Evolutionary conservation across 2,329 filamentous ascomycete species (phyloP).

Genomic region (Gaeumannomyces tritici): DNA sequence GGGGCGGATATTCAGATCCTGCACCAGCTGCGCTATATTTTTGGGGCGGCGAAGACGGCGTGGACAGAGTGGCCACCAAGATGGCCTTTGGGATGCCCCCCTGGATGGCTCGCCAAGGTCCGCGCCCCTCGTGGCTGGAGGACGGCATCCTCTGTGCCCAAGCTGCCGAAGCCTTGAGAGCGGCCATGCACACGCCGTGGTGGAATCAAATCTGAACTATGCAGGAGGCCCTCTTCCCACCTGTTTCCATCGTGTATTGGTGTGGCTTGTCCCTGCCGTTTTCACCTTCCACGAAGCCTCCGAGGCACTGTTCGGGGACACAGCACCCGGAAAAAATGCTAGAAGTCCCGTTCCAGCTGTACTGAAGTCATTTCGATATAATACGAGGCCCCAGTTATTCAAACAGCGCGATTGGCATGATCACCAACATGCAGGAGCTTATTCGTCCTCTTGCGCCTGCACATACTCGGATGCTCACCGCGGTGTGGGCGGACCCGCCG

Average conservation of each 20-base stretch:
- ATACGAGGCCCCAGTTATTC: not conserved
- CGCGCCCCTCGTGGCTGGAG: not conserved
- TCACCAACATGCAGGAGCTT: too few relatives aligned
- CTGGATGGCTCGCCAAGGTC: not conserved
- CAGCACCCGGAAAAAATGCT: too few relatives aligned
- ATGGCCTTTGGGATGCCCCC: not conserved
- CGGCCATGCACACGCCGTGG: not conserved
- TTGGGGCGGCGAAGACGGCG: not conserved
- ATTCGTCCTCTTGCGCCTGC: too few relatives aligned
- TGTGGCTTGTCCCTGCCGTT: not conserved
- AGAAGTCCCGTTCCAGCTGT: not conserved
- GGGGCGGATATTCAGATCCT: conserved; percentile 7
- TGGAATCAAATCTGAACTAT: not conserved
- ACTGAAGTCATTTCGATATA: not conserved
- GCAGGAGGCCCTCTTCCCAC: not conserved
- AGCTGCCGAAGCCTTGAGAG: not conserved
- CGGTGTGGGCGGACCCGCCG: too few relatives aligned
- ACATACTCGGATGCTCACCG: too few relatives aligned
- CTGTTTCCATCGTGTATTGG: not conserved
- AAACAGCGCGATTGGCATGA: not conserved
- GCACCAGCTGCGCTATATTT: not conserved
- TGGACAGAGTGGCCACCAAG: not conserved
- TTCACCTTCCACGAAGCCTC: not conserved
- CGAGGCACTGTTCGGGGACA: not conserved
- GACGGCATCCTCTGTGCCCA: not conserved